Conservation (phyloP, 2,329 filamentous ascomycete species). For the Shiraia sp. region DNA sequence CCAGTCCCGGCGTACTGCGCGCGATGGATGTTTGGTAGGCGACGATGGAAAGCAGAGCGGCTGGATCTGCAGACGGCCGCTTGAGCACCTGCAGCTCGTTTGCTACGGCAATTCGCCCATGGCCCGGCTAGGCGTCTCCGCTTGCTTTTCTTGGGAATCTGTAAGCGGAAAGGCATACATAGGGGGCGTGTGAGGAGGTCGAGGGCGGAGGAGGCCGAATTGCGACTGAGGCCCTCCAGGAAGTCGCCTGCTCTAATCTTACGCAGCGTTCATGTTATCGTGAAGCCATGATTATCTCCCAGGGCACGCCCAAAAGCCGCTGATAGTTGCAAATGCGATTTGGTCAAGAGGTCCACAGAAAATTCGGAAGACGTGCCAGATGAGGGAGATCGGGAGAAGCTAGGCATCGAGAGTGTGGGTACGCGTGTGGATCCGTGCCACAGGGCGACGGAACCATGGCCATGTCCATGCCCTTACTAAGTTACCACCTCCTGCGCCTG, state of each 20-base stretch:
- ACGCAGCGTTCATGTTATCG: constrained; percentile 1
- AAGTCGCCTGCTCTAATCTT: constrained; percentile 5
- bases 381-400: background rate
- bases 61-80: constrained; percentile 1
- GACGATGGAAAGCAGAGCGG: background rate
- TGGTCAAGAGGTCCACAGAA: constrained; percentile 1
- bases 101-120: constrained; percentile 1
- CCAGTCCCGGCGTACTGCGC: background rate
- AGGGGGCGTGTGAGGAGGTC: background rate
- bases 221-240: background rate
- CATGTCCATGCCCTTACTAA: too few relatives aligned
- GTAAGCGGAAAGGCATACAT: constrained; percentile 1
- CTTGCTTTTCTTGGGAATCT: constrained; percentile 2
- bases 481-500: too few relatives aligned
- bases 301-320: background rate
- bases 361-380: background rate
- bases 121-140: constrained; percentile 1
- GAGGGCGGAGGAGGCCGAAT: constrained; percentile 1
- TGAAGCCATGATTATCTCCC: background rate
- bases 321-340: constrained; percentile 8
- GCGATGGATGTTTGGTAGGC: background rate
- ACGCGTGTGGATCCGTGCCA: too few relatives aligned
- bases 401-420: too few relatives aligned
- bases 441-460: too few relatives aligned
- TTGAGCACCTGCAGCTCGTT: constrained; percentile 1